phyloP scores from a whole-genome alignment of 2,329 filamentous ascomycete species.

The Colletotrichum coccodes region DNA sequence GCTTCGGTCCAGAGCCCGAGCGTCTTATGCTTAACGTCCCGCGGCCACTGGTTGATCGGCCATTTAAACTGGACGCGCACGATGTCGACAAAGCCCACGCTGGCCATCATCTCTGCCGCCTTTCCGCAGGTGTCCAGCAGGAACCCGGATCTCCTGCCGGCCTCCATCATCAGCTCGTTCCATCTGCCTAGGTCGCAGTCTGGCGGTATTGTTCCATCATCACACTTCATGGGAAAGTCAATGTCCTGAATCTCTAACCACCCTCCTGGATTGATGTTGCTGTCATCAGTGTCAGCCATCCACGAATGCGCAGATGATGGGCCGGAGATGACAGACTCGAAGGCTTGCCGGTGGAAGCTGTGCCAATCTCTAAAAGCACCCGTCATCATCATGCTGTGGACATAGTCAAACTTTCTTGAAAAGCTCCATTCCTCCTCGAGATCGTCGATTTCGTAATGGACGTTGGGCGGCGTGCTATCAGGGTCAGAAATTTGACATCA shows the following conservation, averaged over 20 bases:
- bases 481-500: slow-evolving; percentile 19
- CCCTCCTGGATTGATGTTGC: slow-evolving; percentile 46
- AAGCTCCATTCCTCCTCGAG: slow-evolving; percentile 62
- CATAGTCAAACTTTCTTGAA: slow-evolving; percentile 44
- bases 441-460: slow-evolving; percentile 66
- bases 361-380: slow-evolving; percentile 41
- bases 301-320: not conserved
- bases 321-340: slow-evolving; percentile 23
- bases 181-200: slow-evolving; percentile 39
- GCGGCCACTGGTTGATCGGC: slow-evolving; percentile 43
- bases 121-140: slow-evolving; percentile 40
- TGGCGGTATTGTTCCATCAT: slow-evolving; percentile 40
- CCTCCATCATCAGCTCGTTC: slow-evolving; percentile 43
- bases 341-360: slow-evolving; percentile 38
- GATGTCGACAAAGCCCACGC: slow-evolving; percentile 39
- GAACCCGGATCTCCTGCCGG: slow-evolving; percentile 39
- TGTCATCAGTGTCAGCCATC: not conserved
- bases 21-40: slow-evolving; percentile 38
- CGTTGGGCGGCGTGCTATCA: slow-evolving; percentile 50
- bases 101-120: slow-evolving; percentile 39
- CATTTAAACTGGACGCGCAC: slow-evolving; percentile 37
- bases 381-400: slow-evolving; percentile 47
- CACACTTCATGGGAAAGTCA: slow-evolving; percentile 42
- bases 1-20: slow-evolving; percentile 37
- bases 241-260: slow-evolving; percentile 52